Evolutionary conservation across 345 rosid genomes (phyloP), one percentile per base, ranked within the genome.

Genomic region (Carallia brachiata): DNA sequence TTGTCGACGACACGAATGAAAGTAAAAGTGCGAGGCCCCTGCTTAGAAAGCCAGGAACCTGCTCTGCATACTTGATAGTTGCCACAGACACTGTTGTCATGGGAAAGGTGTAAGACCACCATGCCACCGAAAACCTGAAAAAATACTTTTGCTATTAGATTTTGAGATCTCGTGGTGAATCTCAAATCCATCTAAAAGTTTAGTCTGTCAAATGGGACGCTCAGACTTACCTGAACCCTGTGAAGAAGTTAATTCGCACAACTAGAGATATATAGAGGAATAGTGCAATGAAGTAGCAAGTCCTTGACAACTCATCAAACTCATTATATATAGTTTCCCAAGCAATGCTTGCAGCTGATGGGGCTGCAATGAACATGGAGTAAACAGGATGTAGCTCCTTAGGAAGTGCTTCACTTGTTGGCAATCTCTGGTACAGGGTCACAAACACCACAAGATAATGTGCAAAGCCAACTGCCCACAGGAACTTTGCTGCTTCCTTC

Each of bases 301-400:
- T 94, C 75, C 96, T 86, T 2, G 97, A 77, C 63, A 80, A 67
- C 47, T 93, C 98, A 63, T 91, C 96, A 47, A 94, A 90, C 28
- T 87, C 93, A 1, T 84, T 83, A 61, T 91, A 94, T n/a, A 91
- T 94, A 7, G 87, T 78, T 68, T 85, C 83, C 98, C 98, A 91
- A 40, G 97, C 93, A 7, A 94, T 84, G 75, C 98, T 91, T 36
- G 98, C 95, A 10, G 97, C 96, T 0, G 98, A 90, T 0, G 98
- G 98, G 3, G 98, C 97, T 36, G 98, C 98, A 30, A 94, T 94
- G 82, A 94, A 94, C 98, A 94, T 91, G 17, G 97, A 94, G 77
- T 88, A 94, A 27, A 90, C 98, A 32, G 95, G 98, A 70, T 94
- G 98, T 13, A 94, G 82, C 82, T 94, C 97, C 71, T 94, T 94